A percentile compares a stretch with the other conserved stretches of the same genome.
Conservation (phyloP, 1,139 yeast species). For the Lodderomyces orthopsilosis region DNA sequence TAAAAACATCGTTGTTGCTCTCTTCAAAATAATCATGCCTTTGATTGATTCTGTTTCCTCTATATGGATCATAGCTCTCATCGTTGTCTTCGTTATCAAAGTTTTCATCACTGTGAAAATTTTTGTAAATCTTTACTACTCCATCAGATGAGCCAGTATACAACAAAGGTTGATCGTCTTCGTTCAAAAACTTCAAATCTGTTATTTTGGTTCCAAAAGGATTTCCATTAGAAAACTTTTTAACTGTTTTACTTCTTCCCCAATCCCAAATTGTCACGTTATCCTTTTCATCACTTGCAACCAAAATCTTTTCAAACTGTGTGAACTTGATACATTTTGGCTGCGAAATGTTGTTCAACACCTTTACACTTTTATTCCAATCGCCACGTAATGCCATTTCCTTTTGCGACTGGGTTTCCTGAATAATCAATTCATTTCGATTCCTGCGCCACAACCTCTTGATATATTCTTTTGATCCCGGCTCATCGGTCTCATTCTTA, state of each 20-base stretch:
- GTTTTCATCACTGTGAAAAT: conserved; percentile 56
- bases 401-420: conserved; percentile 87
- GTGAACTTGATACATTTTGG: conserved; percentile 79
- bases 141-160: conserved; percentile 94
- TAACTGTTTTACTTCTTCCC: conserved; percentile 55
- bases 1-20: conserved; percentile 32
- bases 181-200: conserved; percentile 81
- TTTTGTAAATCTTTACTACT: conserved; percentile 78
- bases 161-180: conserved; percentile 83
- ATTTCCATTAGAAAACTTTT: conserved; percentile 77
- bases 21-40: conserved; percentile 28
- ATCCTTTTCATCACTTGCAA: conserved; percentile 83
- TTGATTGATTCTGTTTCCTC: conserved; percentile 26
- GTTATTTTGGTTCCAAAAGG: conserved; percentile 88
- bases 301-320: conserved; percentile 84
- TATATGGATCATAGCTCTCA: conserved; percentile 28
- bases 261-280: conserved; percentile 88
- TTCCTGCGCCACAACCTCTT: conserved; percentile 86
- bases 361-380: conserved; percentile 69
- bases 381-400: conserved; percentile 79
- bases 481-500: conserved; percentile 82
- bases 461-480: conserved; percentile 85
- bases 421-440: conserved; percentile 82
- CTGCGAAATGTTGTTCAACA: conserved; percentile 71
- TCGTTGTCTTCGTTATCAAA: conserved; percentile 26